These are phyloP conservation scores for Puccinia novopanici DNA, from an alignment of 1,284 basidiomycete species.

Conservation along the genomic window DNA sequence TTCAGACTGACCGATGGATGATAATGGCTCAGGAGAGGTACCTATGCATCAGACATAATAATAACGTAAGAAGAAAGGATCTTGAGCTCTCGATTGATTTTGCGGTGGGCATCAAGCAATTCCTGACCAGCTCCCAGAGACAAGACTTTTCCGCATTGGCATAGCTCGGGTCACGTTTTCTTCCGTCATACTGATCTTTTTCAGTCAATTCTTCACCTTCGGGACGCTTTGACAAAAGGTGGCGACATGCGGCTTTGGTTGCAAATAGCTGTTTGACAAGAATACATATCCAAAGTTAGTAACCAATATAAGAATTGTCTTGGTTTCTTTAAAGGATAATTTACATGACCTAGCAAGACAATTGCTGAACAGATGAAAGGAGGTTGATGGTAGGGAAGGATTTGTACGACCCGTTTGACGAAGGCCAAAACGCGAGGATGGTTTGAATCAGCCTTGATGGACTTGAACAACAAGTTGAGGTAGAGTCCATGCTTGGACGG, in stretches of 20 bases:
- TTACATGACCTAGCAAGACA: conserved; percentile 64
- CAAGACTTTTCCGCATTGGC: conserved; percentile 79
- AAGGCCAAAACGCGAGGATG: conserved; percentile 75
- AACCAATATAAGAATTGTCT: too few species aligned
- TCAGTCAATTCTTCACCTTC: conserved; percentile 30
- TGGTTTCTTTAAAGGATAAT: too few species aligned
- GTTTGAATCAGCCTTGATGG: conserved; percentile 76
- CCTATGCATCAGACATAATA: conserved; percentile 65
- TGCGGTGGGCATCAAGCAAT: not conserved
- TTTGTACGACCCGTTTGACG: conserved; percentile 81
- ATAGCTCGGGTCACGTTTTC: conserved; percentile 87
- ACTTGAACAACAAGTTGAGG: conserved; percentile 90
- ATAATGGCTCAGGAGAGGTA: conserved; percentile 78
- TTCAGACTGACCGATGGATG: conserved; percentile 89
- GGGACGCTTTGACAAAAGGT: conserved; percentile 23
- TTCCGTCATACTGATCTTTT: conserved; percentile 69
- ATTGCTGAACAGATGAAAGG: conserved; percentile 90
- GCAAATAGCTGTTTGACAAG: conserved; percentile 4
- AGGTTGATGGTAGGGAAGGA: conserved; percentile 73
- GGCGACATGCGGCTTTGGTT: not conserved
- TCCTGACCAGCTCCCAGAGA: conserved; percentile 81
- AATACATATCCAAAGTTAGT: not conserved
- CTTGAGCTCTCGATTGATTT: conserved; percentile 4
- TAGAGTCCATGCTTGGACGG: conserved; percentile 95
- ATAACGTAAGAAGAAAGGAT: not conserved